A percentile compares a stretch with the other conserved stretches of the same genome.
Evolutionary conservation across 2,329 filamentous ascomycete species (phyloP).

Genomic region (Cladorrhinum sp.): DNA sequence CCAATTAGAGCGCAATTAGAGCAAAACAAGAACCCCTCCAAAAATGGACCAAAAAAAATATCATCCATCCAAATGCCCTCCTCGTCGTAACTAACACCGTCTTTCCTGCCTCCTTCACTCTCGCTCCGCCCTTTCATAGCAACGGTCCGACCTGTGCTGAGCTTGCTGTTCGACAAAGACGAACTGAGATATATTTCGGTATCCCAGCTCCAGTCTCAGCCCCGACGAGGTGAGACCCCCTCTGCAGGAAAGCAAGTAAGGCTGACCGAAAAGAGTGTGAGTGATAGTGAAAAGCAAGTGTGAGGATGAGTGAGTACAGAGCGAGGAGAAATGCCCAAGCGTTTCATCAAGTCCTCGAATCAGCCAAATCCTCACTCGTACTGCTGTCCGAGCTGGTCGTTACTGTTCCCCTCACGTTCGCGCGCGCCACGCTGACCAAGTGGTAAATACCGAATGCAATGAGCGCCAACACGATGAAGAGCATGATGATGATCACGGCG

Average conservation of each 20-base stretch:
- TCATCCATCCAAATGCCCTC: neutral
- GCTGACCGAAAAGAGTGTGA: no score
- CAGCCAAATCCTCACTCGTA: slow-evolving; percentile 18
- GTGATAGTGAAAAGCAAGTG: neutral
- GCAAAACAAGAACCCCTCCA: neutral
- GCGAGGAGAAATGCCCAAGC: no score
- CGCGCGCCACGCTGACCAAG: slow-evolving; percentile 52
- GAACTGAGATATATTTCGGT: no score
- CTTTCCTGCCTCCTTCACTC: neutral
- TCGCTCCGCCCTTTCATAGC: neutral
- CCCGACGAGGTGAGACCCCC: no score
- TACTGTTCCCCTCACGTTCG: slow-evolving; percentile 38
- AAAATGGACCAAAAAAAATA: neutral
- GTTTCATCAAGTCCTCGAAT: neutral
- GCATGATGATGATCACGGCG: slow-evolving; percentile 65
- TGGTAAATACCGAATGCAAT: slow-evolving; percentile 64
- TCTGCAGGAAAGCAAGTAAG: no score
- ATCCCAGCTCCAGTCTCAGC: no score
- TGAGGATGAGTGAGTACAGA: neutral
- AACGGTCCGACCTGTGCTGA: no score
- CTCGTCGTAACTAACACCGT: neutral
- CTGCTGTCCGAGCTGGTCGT: slow-evolving; percentile 31
- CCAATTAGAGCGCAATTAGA: neutral
- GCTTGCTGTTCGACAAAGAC: no score
- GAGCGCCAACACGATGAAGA: slow-evolving; percentile 60